phyloP scores from a whole-genome alignment of 1,284 basidiomycete genomes.

The Naganishia cerealis region DNA sequence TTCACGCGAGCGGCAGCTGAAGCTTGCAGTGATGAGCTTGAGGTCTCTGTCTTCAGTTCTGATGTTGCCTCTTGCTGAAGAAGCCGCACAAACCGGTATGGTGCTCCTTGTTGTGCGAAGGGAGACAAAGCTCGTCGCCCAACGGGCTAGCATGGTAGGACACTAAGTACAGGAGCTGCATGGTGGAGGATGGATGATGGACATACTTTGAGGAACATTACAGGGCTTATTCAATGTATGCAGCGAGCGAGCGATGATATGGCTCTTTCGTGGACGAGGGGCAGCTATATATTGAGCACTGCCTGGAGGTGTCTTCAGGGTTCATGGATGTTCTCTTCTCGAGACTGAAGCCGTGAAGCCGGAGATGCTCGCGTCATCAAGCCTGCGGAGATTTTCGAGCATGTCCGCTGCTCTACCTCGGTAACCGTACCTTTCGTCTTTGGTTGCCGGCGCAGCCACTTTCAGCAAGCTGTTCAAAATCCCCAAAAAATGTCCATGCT shows the following conservation, averaged over 20 bases:
- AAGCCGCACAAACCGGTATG: slow-evolving; percentile 10
- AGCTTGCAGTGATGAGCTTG: slow-evolving; percentile 9
- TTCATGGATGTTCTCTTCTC: not conserved
- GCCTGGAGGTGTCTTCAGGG: not conserved
- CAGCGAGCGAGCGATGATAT: not conserved
- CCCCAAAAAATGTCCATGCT: no score
- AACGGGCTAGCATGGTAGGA: slow-evolving; percentile 4
- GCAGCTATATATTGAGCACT: not conserved
- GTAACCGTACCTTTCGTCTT: not conserved
- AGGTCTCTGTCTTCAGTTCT: not conserved
- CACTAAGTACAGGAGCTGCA: not conserved
- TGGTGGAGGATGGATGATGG: not conserved
- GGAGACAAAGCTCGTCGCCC: slow-evolving; percentile 14
- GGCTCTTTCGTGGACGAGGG: not conserved
- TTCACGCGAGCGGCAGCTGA: slow-evolving; percentile 15
- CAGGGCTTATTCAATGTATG: not conserved
- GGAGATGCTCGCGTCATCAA: not conserved
- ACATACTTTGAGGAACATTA: slow-evolving; percentile 1
- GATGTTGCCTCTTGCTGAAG: slow-evolving; percentile 17
- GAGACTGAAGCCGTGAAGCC: no score
- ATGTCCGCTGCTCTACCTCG: not conserved
- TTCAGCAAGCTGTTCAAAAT: no score
- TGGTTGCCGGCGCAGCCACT: no score
- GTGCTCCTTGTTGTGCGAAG: slow-evolving; percentile 12
- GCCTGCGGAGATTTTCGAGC: not conserved